phyloP scores from a whole-genome alignment of 2,329 filamentous ascomycete genomes.

The Diplocarpon rosae region DNA sequence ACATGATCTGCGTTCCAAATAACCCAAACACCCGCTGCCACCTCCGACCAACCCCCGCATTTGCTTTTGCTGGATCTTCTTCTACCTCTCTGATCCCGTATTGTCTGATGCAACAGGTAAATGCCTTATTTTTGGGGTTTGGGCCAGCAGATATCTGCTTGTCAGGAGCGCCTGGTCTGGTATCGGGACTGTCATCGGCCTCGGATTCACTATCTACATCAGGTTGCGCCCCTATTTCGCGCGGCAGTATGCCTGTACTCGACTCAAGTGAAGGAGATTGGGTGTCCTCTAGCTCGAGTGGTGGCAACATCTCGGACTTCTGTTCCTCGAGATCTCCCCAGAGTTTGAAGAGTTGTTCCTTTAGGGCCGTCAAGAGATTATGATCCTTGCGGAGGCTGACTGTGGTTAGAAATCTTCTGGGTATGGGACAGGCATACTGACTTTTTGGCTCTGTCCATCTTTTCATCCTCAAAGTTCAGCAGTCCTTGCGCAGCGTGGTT shows the following conservation, averaged over 20 bases:
- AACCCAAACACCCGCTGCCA: slow-evolving; percentile 56
- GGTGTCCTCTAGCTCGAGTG: not conserved
- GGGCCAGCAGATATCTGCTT: slow-evolving; percentile 12
- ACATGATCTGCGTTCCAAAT: slow-evolving; percentile 51
- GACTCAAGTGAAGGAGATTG: slow-evolving; percentile 7
- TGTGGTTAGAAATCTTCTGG: slow-evolving; percentile 9
- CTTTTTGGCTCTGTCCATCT: slow-evolving; percentile 30
- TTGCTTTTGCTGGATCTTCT: slow-evolving; percentile 32
- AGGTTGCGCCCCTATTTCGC: slow-evolving; percentile 17
- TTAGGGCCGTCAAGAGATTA: slow-evolving; percentile 39
- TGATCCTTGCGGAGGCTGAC: slow-evolving; percentile 45
- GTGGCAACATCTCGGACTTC: slow-evolving; percentile 34
- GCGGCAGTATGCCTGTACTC: not conserved
- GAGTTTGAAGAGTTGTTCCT: slow-evolving; percentile 62
- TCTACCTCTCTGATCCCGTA: slow-evolving; percentile 46
- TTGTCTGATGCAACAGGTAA: slow-evolving; percentile 60
- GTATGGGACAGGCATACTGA: slow-evolving; percentile 29
- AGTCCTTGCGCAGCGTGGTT: slow-evolving; percentile 45
- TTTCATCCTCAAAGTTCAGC: slow-evolving; percentile 36
- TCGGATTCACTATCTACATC: slow-evolving; percentile 22
- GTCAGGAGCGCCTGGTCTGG: not conserved
- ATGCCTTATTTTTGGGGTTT: slow-evolving; percentile 42
- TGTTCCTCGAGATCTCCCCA: slow-evolving; percentile 80
- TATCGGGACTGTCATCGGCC: slow-evolving; percentile 4
- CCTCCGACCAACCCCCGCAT: slow-evolving; percentile 35